Evolutionary conservation across 1,284 basidiomycete species (phyloP).

Genomic region (Hemileia vastatrix): DNA sequence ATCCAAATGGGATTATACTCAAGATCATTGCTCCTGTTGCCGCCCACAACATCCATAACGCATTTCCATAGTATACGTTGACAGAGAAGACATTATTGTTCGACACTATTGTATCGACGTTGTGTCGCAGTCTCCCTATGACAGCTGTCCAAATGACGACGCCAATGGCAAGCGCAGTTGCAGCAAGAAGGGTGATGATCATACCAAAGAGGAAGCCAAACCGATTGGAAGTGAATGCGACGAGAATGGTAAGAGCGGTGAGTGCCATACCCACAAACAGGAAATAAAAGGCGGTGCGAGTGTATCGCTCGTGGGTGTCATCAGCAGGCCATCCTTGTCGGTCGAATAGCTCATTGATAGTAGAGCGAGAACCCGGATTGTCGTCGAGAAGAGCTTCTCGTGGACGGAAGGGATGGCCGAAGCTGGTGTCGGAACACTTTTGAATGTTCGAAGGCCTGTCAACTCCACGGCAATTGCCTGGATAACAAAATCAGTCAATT

Average conservation of each 20-base stretch:
- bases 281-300: conserved; percentile 1
- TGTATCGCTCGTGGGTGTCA: neutral
- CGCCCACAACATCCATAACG: conserved; percentile 16
- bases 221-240: no score
- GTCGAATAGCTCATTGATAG: no score
- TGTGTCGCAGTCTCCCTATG: conserved; percentile 5
- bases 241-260: no score
- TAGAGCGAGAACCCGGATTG: no score
- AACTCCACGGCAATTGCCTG: conserved; percentile 14
- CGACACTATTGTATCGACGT: conserved; percentile 1
- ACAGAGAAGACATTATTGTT: neutral
- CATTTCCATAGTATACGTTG: conserved; percentile 9
- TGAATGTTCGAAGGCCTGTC: conserved; percentile 7
- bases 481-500: no score
- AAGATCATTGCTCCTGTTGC: conserved; percentile 3
- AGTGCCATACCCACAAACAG: no score
- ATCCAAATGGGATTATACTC: neutral
- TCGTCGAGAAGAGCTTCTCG: conserved; percentile 3
- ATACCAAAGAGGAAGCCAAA: conserved; percentile 4
- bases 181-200: no score
- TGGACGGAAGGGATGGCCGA: conserved; percentile 9
- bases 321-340: no score
- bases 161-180: no score
- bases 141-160: conserved; percentile 19
- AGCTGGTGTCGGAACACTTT: conserved; percentile 9